These are phyloP conservation scores for Ceratocystis cubensis DNA, from an alignment of 2,329 filamentous ascomycete genomes.

Conservation along the genomic window DNA sequence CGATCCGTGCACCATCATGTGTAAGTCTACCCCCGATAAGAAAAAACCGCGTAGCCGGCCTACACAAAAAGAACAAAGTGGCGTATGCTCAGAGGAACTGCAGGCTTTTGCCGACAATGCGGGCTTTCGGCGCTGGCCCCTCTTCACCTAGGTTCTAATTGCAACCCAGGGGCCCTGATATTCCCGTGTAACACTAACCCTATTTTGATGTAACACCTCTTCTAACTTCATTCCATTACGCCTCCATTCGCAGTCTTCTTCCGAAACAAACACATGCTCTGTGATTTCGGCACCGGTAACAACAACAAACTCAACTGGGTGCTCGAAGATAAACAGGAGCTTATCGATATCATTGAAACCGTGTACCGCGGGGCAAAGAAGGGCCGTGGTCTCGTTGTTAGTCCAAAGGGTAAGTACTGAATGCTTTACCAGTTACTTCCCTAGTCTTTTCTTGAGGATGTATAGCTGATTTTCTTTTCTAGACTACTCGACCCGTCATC, in stretches of 20 bases:
- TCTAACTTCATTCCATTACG: background rate
- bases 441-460: background rate
- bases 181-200: background rate
- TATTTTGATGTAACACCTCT: background rate
- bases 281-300: conserved; percentile 93
- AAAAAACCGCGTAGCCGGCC: background rate
- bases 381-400: conserved; percentile 88
- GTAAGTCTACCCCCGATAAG: conserved; percentile 28
- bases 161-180: background rate
- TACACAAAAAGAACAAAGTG: too few species aligned
- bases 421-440: background rate
- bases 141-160: too few species aligned
- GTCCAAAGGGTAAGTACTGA: conserved; percentile 55
- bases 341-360: conserved; percentile 97
- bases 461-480: background rate
- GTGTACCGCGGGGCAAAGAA: conserved; percentile 99
- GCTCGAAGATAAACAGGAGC: conserved; percentile 86
- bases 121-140: too few species aligned
- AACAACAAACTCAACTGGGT: conserved; percentile 99
- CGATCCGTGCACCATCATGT: conserved; percentile 91
- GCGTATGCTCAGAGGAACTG: too few species aligned
- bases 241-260: conserved; percentile 48
- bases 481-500: conserved; percentile 31
- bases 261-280: conserved; percentile 98
- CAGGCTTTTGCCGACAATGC: too few species aligned